Conservation (phyloP, 805 yeast species). For the Yamadazyma akitaensis region DNA sequence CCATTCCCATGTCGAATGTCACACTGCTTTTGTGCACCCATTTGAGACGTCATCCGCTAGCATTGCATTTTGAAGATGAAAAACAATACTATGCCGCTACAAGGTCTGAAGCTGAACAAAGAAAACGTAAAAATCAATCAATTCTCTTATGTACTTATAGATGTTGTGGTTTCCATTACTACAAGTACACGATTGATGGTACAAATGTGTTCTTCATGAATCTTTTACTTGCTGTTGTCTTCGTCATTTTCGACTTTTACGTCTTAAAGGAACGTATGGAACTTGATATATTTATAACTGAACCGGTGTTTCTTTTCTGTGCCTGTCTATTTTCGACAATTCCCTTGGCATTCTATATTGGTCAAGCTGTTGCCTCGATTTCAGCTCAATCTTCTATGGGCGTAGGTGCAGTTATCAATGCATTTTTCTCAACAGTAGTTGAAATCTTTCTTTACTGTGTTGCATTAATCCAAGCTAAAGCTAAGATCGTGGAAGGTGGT, state of each 20-base stretch:
- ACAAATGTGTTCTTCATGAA: slow-evolving; percentile 91
- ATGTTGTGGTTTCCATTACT: slow-evolving; percentile 88
- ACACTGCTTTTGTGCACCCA: slow-evolving; percentile 66
- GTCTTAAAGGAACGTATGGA: slow-evolving; percentile 46
- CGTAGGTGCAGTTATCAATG: slow-evolving; percentile 96
- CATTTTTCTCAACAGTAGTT: slow-evolving; percentile 93
- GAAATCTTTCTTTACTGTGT: slow-evolving; percentile 91
- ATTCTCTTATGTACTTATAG: slow-evolving; percentile 87
- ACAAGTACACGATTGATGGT: slow-evolving; percentile 94
- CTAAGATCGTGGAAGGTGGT: slow-evolving; percentile 90
- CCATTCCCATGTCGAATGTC: slow-evolving; percentile 92
- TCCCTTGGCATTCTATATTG: slow-evolving; percentile 94
- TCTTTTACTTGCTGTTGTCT: slow-evolving; percentile 70
- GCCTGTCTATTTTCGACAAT: slow-evolving; percentile 80
- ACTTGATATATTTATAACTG: slow-evolving; percentile 46
- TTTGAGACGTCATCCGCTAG: slow-evolving; percentile 85
- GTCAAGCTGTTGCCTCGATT: slow-evolving; percentile 99
- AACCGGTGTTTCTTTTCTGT: slow-evolving; percentile 64
- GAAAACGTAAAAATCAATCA: slow-evolving; percentile 46
- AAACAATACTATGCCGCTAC: slow-evolving; percentile 39
- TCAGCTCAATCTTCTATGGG: slow-evolving; percentile 99
- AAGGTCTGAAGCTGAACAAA: slow-evolving; percentile 18
- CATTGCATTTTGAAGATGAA: slow-evolving; percentile 69
- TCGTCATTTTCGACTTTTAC: slow-evolving; percentile 78
- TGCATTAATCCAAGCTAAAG: slow-evolving; percentile 81